These are phyloP conservation scores for Coniochaeta sp. DNA, from an alignment of 2,329 filamentous ascomycete species.

Conservation along the genomic window DNA sequence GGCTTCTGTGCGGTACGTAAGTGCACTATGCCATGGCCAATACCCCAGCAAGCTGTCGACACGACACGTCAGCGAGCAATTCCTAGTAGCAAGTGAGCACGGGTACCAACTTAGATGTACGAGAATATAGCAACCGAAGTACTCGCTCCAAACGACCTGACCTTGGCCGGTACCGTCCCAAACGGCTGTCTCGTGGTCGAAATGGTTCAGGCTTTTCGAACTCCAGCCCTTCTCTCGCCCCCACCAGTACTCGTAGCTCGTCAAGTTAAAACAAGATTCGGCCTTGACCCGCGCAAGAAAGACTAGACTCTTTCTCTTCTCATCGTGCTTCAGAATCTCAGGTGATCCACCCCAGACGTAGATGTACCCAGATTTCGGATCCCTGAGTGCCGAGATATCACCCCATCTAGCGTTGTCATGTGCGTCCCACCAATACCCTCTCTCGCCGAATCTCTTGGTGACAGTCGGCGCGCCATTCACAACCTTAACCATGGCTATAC, in stretches of 20 bases:
- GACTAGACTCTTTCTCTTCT: constrained; percentile 18
- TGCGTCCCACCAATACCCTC: constrained; percentile 29
- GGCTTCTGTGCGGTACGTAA: constrained; percentile 19
- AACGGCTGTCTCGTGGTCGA: constrained; percentile 27
- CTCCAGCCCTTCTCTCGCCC: constrained; percentile 28
- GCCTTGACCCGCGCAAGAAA: constrained; percentile 29
- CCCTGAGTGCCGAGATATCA: constrained; percentile 27
- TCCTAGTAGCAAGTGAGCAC: not conserved
- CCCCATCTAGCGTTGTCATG: constrained; percentile 25
- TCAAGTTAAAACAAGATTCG: constrained; percentile 25
- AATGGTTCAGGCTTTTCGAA: constrained; percentile 18
- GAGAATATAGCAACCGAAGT: constrained; percentile 26
- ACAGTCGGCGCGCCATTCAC: constrained; percentile 24
- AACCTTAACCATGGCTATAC: constrained; percentile 26
- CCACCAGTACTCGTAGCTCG: constrained; percentile 33
- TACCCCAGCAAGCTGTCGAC: not conserved
- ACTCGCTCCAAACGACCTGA: constrained; percentile 27
- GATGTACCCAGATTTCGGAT: constrained; percentile 28
- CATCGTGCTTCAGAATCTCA: constrained; percentile 16
- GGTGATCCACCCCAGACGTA: constrained; percentile 31
- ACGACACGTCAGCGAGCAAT: not conserved
- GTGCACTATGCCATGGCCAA: constrained; percentile 10
- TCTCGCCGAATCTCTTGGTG: constrained; percentile 22
- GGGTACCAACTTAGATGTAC: constrained; percentile 20
- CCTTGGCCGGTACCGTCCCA: constrained; percentile 30